phyloP scores from a whole-genome alignment of 2,329 filamentous ascomycete species.

The Zopfia rhizophila region DNA sequence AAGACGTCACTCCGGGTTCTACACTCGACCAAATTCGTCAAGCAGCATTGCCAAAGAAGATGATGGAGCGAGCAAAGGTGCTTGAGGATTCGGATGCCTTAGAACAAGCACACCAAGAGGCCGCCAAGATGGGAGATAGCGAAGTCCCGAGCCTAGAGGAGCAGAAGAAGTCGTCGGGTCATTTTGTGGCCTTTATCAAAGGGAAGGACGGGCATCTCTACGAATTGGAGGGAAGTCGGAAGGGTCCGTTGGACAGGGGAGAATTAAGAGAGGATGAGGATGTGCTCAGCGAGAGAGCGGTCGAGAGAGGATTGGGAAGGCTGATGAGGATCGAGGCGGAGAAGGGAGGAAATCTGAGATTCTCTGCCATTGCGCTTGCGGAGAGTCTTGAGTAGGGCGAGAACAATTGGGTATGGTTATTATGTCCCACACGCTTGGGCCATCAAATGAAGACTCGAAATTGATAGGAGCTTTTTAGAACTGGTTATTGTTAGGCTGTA shows the following conservation, averaged over 20 bases:
- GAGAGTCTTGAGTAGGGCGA: constrained; percentile 19
- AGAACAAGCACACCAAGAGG: constrained; percentile 56
- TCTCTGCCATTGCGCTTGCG: constrained; percentile 58
- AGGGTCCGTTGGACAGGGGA: constrained; percentile 58
- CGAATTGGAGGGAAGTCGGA: constrained; percentile 58
- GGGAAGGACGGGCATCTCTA: constrained; percentile 58
- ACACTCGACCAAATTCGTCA: constrained; percentile 58
- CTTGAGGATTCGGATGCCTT: constrained; percentile 61
- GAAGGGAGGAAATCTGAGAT: constrained; percentile 52
- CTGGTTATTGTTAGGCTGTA: too few relatives aligned
- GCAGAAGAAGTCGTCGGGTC: constrained; percentile 47
- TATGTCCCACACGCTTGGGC: too few relatives aligned
- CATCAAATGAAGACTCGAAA: too few relatives aligned
- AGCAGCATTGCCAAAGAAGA: constrained; percentile 56
- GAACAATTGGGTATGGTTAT: too few relatives aligned
- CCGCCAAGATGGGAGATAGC: constrained; percentile 56
- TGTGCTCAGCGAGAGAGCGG: constrained; percentile 54
- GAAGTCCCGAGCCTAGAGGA: constrained; percentile 40
- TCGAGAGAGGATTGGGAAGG: constrained; percentile 53
- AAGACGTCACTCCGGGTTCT: constrained; percentile 56
- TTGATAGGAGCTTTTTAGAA: too few relatives aligned
- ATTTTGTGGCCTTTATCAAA: constrained; percentile 61
- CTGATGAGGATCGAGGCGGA: constrained; percentile 51
- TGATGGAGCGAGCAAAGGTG: constrained; percentile 60
- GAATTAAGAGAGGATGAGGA: constrained; percentile 54